Evolutionary conservation across 805 yeast species (phyloP).

Genomic region (Candida yuanshanica): DNA sequence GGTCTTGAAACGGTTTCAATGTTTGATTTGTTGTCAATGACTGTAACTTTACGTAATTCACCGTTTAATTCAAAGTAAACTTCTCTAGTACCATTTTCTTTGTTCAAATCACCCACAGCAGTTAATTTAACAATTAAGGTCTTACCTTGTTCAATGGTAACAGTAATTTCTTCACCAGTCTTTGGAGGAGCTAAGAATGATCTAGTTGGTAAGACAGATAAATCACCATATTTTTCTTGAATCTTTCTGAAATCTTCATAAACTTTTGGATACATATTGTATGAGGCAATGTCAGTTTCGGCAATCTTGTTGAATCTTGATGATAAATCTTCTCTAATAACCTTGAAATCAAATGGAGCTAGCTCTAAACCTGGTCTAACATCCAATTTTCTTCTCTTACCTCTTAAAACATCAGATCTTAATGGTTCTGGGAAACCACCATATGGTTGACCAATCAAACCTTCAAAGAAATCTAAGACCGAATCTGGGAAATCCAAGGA

Average conservation of each 20-base stretch:
- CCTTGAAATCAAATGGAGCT: slow-evolving; percentile 74
- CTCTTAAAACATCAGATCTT: slow-evolving; percentile 83
- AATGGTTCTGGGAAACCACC: slow-evolving; percentile 99
- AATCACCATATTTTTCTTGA: slow-evolving; percentile 79
- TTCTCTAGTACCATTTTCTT: slow-evolving; percentile 86
- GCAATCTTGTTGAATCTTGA: slow-evolving; percentile 74
- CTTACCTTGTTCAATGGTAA: slow-evolving; percentile 93
- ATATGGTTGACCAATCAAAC: slow-evolving; percentile 98
- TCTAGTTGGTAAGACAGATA: slow-evolving; percentile 90
- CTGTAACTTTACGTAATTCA: slow-evolving; percentile 93
- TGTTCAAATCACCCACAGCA: slow-evolving; percentile 86
- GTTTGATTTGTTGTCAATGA: slow-evolving; percentile 82
- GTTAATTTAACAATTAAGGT: slow-evolving; percentile 82
- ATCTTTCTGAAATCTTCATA: slow-evolving; percentile 79
- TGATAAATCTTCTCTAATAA: slow-evolving; percentile 65
- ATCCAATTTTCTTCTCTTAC: slow-evolving; percentile 86
- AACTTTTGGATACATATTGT: slow-evolving; percentile 97
- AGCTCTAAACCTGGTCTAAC: slow-evolving; percentile 89
- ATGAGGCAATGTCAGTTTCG: slow-evolving; percentile 90
- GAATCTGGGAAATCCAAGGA: slow-evolving; percentile 98
- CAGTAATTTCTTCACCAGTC: slow-evolving; percentile 82
- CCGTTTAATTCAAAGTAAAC: slow-evolving; percentile 98
- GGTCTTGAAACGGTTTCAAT: slow-evolving; percentile 82
- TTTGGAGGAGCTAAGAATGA: slow-evolving; percentile 83
- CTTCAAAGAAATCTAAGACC: slow-evolving; percentile 96